Evolutionary conservation across 306 rosid genomes (phyloP), one percentile per base, ranked within the genome.

Genomic region (Cicer judaicum): DNA sequence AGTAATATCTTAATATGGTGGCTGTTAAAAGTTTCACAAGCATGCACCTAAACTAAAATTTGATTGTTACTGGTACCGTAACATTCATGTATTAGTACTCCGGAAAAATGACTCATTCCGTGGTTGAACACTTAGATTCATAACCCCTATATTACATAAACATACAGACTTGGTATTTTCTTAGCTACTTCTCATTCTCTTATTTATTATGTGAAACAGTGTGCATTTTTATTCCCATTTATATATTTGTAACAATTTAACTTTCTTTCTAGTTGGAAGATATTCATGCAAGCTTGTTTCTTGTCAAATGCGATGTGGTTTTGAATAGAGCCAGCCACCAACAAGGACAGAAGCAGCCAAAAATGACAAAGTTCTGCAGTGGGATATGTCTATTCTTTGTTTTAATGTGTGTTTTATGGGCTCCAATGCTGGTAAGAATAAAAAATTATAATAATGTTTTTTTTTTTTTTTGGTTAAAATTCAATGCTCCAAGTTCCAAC

Each of bases 341-440:
- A 64, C 93, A 87, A 63, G 98, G 98, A 86, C 89, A 85, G 70
- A 91, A 84, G 78, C 98, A 93, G 85, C 73, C 97, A 44, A 81
- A 73, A 72, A 89, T 83, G 92, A 93, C 93, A 14, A 93, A 93
- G 84, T 91, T 91, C 84, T 89, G 93, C 89, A 87, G 82, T 80
- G 98, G 98, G 49, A 91, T 93, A 79, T 93, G 98, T 72, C 82
- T 93, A 62, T 86, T 93, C 85, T 93, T 88, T 70, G 85, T 91
- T 63, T 77, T 91, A 79, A 73, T 93, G 40, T 88, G 93, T 74
- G 98, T 93, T 69, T 89, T 91, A 73, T 93, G 98, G 98, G 89
- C 98, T 76, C 98, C 98, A 15, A 93, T 93, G 98, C 92, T 88
- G 96, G 97, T 93, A 86, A 79, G 89, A 44, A 80, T 63, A 64